These are phyloP conservation scores for Blastobotrys americana DNA, from an alignment of 805 yeast species.

Conservation along the genomic window DNA sequence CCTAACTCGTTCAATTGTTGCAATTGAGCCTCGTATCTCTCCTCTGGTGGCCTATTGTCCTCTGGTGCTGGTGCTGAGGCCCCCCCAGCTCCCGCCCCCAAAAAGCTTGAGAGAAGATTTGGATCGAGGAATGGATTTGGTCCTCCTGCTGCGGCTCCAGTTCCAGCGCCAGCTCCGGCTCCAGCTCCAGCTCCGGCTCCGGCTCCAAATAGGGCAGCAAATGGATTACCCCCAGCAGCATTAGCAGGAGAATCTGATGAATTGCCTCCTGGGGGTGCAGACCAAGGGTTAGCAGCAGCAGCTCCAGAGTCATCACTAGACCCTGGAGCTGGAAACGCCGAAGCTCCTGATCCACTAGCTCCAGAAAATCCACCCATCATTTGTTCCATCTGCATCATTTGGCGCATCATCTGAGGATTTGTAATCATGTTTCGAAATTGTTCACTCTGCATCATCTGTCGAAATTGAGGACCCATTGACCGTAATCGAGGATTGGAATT, in stretches of 20 bases:
- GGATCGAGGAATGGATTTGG: conserved; percentile 12
- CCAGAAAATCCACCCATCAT: conserved; percentile 32
- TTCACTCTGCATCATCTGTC: conserved; percentile 79
- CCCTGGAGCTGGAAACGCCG: conserved; percentile 18
- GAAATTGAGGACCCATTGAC: conserved; percentile 77
- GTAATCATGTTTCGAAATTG: conserved; percentile 69
- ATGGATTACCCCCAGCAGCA: conserved; percentile 21
- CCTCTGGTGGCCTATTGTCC: conserved; percentile 74
- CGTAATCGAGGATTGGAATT: conserved; percentile 78
- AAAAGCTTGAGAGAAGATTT: neutral
- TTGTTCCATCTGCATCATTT: conserved; percentile 63
- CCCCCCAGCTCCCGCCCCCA: too few species aligned
- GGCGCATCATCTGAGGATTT: conserved; percentile 53
- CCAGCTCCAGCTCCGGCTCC: conserved; percentile 24
- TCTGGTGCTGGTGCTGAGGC: conserved; percentile 35
- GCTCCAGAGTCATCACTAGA: conserved; percentile 4
- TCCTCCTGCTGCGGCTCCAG: conserved; percentile 13
- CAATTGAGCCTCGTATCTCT: conserved; percentile 61
- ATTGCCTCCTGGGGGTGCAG: neutral
- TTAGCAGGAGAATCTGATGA: conserved; percentile 6
- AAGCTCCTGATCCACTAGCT: conserved; percentile 24
- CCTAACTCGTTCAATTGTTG: conserved; percentile 79
- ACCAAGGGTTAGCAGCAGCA: neutral
- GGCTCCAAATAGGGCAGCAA: conserved; percentile 41
- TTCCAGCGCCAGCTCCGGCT: conserved; percentile 16